A percentile compares a stretch with the other conserved stretches of the same genome.
Evolutionary conservation across 768 basidiomycete species (phyloP).

Genomic region (Phlebiopsis gigantea): DNA sequence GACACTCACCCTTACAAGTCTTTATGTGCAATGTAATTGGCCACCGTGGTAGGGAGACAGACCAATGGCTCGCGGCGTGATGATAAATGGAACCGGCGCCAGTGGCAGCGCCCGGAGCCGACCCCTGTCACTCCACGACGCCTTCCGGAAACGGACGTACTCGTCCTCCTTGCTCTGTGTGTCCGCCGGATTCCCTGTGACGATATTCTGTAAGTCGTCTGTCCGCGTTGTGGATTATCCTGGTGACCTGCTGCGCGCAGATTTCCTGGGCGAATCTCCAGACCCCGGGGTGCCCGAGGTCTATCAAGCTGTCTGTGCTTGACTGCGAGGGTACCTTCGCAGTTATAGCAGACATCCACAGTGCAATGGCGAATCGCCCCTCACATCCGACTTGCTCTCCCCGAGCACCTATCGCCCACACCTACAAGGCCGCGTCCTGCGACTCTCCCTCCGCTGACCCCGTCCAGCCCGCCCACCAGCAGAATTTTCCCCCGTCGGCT

Average conservation of each 20-base stretch:
- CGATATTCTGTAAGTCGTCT: not conserved
- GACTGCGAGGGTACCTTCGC: slow-evolving; percentile 13
- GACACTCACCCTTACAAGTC: not conserved
- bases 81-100: not conserved
- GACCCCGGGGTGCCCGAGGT: slow-evolving; percentile 2
- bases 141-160: not conserved
- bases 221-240: not conserved
- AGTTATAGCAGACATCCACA: slow-evolving; percentile 10
- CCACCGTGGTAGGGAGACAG: not conserved
- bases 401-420: not conserved
- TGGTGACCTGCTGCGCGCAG: not conserved
- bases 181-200: not conserved
- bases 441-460: not conserved
- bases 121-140: not conserved
- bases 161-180: not conserved
- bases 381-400: slow-evolving; percentile 1
- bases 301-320: not conserved
- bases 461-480: not conserved
- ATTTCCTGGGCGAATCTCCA: not conserved
- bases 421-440: not conserved
- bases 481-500: not conserved
- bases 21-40: not conserved
- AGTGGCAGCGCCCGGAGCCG: not conserved
- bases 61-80: not conserved
- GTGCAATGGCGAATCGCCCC: slow-evolving; percentile 3